Evolutionary conservation across 495 filamentous ascomycete genomes (phyloP), one percentile per base, ranked within the genome.

Genomic region (Ramalina peruviana): DNA sequence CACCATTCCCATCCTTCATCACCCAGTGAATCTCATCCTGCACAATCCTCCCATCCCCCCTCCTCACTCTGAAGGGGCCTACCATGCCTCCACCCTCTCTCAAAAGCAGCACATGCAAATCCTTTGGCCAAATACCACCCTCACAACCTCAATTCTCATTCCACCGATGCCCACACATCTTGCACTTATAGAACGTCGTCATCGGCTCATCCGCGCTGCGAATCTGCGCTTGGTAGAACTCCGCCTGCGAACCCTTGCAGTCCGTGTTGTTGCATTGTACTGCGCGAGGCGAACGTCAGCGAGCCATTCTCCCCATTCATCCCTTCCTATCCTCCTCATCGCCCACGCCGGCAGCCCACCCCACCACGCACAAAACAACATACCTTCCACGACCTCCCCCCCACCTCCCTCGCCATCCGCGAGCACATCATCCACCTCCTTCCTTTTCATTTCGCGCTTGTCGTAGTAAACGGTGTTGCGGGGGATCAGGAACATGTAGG

Each of bases 201-300:
- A 94, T 95, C 46, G 92, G 92, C 73, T 98, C 92, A 68, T 98
- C 92, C 38, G 93, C 92, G 70, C 86, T 94, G 51, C 92, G 81
- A 68, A 95, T 97, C 75, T 98, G 92, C 58, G 96, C 80, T 75
- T 90, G 85, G 69, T 88, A 93, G 75, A 86, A 96, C 51, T 86
- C 93, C 36, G 93, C 92, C 67, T 85, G 76, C 43, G 74, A 68
- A 27, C 85, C 83, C 51, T 80, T 72, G 68, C 92, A 98, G 40
- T 72, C 68, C 36, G 85, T 79, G 43, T 74, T 74, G 11, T 82
- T 74, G 63, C 92, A 98, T 73, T 87, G 84, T 37, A 83, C 79
- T 72, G 66, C 50, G 19, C 54, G 19, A 36, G 49, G 19, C 54
- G 19, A 36, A 47, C 40, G 26, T 49, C 25, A 30, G 15, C 11